phyloP scores from a whole-genome alignment of 352 stramenopile species.

The Pythium chondricola region DNA sequence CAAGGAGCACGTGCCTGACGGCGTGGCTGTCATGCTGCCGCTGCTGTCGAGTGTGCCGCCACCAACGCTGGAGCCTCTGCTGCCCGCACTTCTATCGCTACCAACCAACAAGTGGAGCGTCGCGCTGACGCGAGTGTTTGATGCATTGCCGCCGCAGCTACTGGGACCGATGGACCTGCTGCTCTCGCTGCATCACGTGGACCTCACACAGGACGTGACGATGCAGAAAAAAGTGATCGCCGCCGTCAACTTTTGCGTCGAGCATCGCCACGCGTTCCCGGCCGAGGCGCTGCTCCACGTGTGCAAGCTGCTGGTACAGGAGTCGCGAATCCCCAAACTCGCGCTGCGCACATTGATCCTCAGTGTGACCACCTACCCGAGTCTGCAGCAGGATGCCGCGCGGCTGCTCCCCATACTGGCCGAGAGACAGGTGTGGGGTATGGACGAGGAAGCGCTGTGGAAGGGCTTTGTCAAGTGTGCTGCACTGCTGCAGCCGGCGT shows the following conservation, averaged over 20 bases:
- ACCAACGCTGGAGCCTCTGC: constrained; percentile 50
- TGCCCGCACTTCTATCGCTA: constrained; percentile 51
- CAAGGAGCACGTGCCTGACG: constrained; percentile 50
- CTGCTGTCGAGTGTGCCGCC: constrained; percentile 48
- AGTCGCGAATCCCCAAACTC: constrained; percentile 58
- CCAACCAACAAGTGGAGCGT: constrained; percentile 48
- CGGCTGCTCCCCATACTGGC: constrained; percentile 49
- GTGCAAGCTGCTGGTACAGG: constrained; percentile 50
- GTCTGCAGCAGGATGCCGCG: constrained; percentile 56
- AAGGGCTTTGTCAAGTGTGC: constrained; percentile 78
- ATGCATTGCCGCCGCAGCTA: constrained; percentile 63
- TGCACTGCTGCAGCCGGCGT: constrained; percentile 66
- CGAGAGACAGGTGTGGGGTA: constrained; percentile 52
- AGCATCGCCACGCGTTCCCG: constrained; percentile 74
- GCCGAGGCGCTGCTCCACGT: constrained; percentile 69
- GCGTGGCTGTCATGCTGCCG: constrained; percentile 65
- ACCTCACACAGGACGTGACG: constrained; percentile 51
- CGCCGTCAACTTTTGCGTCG: constrained; percentile 75
- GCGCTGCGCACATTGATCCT: constrained; percentile 74
- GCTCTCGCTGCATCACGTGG: constrained; percentile 69
- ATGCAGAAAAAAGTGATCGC: constrained; percentile 77
- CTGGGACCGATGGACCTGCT: constrained; percentile 64
- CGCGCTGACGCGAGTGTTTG: constrained; percentile 62
- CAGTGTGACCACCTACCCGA: constrained; percentile 63
- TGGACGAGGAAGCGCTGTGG: constrained; percentile 47